phyloP scores from a whole-genome alignment of 2,329 filamentous ascomycete genomes.

The Sarocladium strictum region DNA sequence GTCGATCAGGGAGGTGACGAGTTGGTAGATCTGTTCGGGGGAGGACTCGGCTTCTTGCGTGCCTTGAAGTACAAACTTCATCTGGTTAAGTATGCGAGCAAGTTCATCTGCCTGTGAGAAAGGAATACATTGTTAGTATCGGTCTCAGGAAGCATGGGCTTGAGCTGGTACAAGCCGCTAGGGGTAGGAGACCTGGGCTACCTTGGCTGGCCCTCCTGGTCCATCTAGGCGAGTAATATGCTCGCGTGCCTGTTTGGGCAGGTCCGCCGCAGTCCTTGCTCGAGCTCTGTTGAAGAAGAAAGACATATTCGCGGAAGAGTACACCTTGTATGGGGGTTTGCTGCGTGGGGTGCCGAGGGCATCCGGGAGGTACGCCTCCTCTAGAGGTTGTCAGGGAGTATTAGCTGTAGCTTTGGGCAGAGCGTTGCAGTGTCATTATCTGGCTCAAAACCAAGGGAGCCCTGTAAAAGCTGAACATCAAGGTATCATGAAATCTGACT shows the following conservation, averaged over 20 bases:
- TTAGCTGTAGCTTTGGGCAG: background rate
- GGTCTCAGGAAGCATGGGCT: too few species aligned
- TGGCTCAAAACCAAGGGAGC: background rate
- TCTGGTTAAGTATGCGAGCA: conserved; percentile 76
- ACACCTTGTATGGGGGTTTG: too few species aligned
- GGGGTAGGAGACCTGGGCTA: conserved; percentile 16
- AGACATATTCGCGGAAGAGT: conserved; percentile 33
- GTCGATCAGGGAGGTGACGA: conserved; percentile 78
- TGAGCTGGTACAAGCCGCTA: too few species aligned
- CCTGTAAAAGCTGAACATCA: background rate
- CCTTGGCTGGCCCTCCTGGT: conserved; percentile 41
- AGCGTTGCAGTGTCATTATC: background rate
- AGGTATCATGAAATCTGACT: background rate
- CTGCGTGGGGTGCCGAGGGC: background rate
- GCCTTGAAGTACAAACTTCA: conserved; percentile 90
- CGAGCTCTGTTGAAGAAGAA: conserved; percentile 51
- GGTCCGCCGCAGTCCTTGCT: conserved; percentile 45
- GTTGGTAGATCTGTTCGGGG: conserved; percentile 80
- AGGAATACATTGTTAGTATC: background rate
- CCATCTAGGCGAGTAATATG: conserved; percentile 47
- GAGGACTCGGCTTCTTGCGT: conserved; percentile 84
- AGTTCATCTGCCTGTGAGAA: conserved; percentile 70
- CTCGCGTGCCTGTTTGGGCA: conserved; percentile 51
- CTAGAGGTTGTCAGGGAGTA: too few species aligned
- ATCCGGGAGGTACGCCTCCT: too few species aligned